Evolutionary conservation across 2,329 filamentous ascomycete genomes (phyloP).

Genomic region (Colletotrichum tanaceti): DNA sequence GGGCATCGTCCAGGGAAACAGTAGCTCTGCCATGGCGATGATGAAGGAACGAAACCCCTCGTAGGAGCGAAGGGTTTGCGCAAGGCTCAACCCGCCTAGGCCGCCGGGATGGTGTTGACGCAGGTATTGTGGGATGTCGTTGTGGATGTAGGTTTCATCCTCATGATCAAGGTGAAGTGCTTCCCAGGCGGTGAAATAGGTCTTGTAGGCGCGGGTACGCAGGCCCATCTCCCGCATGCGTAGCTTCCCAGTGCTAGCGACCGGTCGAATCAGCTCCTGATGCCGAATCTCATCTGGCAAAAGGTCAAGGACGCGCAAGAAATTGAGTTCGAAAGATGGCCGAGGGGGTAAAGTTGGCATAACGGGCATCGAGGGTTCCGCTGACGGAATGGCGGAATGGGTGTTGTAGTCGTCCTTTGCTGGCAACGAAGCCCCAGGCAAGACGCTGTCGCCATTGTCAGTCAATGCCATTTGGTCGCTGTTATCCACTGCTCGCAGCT

Average conservation of each 20-base stretch:
- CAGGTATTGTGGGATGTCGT: slow-evolving; percentile 8
- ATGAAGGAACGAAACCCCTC: neutral
- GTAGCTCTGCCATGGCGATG: neutral
- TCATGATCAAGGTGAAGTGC: neutral
- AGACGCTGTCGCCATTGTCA: neutral
- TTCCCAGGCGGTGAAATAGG: slow-evolving; percentile 8
- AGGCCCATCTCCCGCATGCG: slow-evolving; percentile 7
- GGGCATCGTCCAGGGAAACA: slow-evolving; percentile 13
- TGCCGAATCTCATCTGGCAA: slow-evolving; percentile 6
- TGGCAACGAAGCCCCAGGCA: neutral
- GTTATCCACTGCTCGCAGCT: neutral
- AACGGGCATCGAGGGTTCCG: neutral
- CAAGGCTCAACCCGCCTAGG: neutral
- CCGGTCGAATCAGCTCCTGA: neutral
- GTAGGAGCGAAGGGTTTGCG: slow-evolving; percentile 4
- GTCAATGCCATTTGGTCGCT: neutral
- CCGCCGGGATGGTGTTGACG: neutral
- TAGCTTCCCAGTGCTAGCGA: neutral
- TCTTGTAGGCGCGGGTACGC: neutral
- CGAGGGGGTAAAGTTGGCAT: neutral
- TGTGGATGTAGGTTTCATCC: neutral
- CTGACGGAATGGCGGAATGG: neutral
- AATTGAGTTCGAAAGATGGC: neutral
- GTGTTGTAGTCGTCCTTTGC: neutral
- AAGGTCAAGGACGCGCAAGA: neutral